Evolutionary conservation across 2,329 filamentous ascomycete species (phyloP).

Genomic region (Alternaria triticina): DNA sequence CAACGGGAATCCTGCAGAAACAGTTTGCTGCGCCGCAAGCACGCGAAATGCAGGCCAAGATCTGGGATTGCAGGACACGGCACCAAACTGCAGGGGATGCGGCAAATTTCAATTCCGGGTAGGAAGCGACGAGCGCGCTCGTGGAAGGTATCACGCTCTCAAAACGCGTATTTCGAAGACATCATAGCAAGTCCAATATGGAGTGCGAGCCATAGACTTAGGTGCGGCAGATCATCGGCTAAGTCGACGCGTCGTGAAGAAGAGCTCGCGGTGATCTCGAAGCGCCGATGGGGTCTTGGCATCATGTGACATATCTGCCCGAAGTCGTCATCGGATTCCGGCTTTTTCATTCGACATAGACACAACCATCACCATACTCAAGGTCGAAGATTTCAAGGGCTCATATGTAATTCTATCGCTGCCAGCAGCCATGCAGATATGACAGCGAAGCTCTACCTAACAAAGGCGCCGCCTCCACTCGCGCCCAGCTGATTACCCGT

Average conservation of each 20-base stretch:
- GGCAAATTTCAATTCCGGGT: not conserved
- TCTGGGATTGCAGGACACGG: not conserved
- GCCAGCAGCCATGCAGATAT: not conserved
- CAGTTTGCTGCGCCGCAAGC: not conserved
- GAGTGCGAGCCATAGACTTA: not conserved
- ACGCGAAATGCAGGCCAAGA: not conserved
- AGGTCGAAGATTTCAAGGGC: too few relatives aligned
- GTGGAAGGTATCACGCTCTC: not conserved
- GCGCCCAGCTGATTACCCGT: constrained; percentile 12
- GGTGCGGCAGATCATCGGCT: not conserved
- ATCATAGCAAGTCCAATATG: not conserved
- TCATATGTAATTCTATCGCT: not conserved
- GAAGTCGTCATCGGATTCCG: not conserved
- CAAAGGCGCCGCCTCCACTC: constrained; percentile 10
- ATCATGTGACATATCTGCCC: not conserved
- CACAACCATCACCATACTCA: not conserved
- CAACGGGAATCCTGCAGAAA: too few relatives aligned
- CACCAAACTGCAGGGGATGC: not conserved
- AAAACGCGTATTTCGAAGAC: not conserved
- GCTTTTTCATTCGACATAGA: not conserved
- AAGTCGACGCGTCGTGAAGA: not conserved
- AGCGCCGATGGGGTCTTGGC: not conserved
- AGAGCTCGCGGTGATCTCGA: not conserved
- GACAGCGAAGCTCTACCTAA: not conserved
- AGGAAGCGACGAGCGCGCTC: not conserved